Conservation (phyloP, 495 filamentous ascomycete species). For the Chaetomium cochliodes region DNA sequence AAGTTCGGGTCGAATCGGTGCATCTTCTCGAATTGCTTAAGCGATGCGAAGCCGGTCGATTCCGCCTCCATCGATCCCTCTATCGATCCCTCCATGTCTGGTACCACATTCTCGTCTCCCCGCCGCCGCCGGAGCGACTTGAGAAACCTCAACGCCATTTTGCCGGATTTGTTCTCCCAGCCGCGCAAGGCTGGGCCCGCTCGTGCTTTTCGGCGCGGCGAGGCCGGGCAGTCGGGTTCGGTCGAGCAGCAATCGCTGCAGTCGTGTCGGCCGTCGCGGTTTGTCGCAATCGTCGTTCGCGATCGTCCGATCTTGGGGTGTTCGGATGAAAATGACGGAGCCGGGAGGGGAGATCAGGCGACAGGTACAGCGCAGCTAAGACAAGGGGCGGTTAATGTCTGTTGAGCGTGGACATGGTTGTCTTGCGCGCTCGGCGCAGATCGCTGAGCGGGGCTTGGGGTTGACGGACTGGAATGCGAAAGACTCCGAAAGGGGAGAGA, state of each 20-base stretch:
- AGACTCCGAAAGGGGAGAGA: conserved; percentile 14
- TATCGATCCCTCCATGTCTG: conserved; percentile 33
- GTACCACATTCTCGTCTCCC: conserved; percentile 27
- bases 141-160: conserved; percentile 25
- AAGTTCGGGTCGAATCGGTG: conserved; percentile 71
- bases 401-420: conserved; percentile 31
- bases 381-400: conserved; percentile 29
- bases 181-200: conserved; percentile 15
- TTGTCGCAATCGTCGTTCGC: conserved; percentile 9
- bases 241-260: conserved; percentile 18
- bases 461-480: conserved; percentile 21
- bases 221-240: conserved; percentile 25
- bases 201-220: conserved; percentile 30
- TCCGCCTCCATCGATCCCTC: conserved; percentile 36
- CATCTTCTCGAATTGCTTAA: conserved; percentile 54
- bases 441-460: conserved; percentile 29
- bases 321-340: conserved; percentile 1
- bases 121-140: conserved; percentile 33
- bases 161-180: neutral
- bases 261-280: conserved; percentile 16
- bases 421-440: conserved; percentile 28
- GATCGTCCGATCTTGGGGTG: conserved; percentile 12
- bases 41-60: conserved; percentile 35
- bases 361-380: conserved; percentile 22
- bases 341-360: neutral